phyloP scores from a whole-genome alignment of 441 rosid genomes.

The Pelargonium fulgidum region DNA sequence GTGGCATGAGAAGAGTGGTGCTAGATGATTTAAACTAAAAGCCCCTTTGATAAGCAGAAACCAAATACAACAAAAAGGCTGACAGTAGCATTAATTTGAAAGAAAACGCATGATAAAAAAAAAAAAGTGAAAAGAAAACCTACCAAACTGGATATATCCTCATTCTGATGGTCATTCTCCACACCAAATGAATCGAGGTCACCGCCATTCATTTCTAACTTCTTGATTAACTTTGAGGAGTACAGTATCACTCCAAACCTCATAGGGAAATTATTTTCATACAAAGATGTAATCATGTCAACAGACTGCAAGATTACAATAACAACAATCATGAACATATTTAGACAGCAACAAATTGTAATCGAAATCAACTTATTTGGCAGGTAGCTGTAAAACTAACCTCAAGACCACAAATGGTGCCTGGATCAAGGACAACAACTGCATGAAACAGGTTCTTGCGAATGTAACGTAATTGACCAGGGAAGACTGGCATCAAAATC shows the following conservation, averaged over 20 bases:
- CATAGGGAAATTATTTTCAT: constrained; percentile 79
- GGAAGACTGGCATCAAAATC: constrained; percentile 99
- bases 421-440: constrained; percentile 92
- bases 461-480: constrained; percentile 92
- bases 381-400: constrained; percentile 40
- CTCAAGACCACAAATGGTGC: constrained; percentile 85
- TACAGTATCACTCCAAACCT: constrained; percentile 91
- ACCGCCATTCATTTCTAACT: constrained; percentile 54
- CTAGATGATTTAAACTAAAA: neutral
- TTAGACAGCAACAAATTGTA: constrained; percentile 14
- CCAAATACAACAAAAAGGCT: constrained; percentile 6
- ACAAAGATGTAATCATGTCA: constrained; percentile 62
- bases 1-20: neutral
- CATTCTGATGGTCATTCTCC: constrained; percentile 38
- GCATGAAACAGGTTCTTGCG: constrained; percentile 97
- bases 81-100: constrained; percentile 9
- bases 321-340: constrained; percentile 21
- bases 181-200: constrained; percentile 34
- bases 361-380: constrained; percentile 15
- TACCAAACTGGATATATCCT: constrained; percentile 93
- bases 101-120: neutral
- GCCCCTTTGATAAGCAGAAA: constrained; percentile 16
- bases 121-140: constrained; percentile 23
- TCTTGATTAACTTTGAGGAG: constrained; percentile 63
- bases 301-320: constrained; percentile 61